Evolutionary conservation across 345 rosid species (phyloP).

Genomic region (Bretschneidera sinensis): DNA sequence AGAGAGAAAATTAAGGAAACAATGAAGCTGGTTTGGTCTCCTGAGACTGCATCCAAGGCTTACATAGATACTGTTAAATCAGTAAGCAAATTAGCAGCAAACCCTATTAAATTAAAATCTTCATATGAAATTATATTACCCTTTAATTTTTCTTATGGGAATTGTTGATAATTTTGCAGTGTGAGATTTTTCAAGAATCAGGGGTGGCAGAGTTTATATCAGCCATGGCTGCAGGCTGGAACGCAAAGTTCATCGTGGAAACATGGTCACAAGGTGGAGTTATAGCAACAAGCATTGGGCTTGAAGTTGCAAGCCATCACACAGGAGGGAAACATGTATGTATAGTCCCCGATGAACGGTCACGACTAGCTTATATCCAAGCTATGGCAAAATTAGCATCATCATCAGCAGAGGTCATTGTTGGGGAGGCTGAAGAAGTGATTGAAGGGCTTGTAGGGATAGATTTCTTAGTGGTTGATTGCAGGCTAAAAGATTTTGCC

Average conservation of each 20-base stretch:
- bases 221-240: slow-evolving; percentile 98
- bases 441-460: slow-evolving; percentile 47
- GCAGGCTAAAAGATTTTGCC: slow-evolving; percentile 48
- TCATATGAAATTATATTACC: too few relatives aligned
- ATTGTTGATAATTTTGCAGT: slow-evolving; percentile 31
- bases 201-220: slow-evolving; percentile 82
- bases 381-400: slow-evolving; percentile 35
- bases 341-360: slow-evolving; percentile 58
- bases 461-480: slow-evolving; percentile 80
- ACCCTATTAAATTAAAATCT: too few relatives aligned
- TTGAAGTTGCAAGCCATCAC: slow-evolving; percentile 62
- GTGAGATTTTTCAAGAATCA: slow-evolving; percentile 50
- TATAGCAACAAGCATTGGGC: slow-evolving; percentile 60
- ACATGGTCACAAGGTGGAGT: slow-evolving; percentile 76
- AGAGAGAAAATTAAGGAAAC: slow-evolving; percentile 16
- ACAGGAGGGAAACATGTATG: slow-evolving; percentile 75
- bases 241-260: slow-evolving; percentile 68
- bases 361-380: slow-evolving; percentile 46
- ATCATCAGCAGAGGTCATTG: slow-evolving; percentile 45
- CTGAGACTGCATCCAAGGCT: slow-evolving; percentile 76
- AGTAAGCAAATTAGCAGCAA: slow-evolving; percentile 51
- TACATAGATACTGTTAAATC: slow-evolving; percentile 76
- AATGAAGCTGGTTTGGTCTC: slow-evolving; percentile 95
- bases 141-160: too few relatives aligned
- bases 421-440: slow-evolving; percentile 41